A percentile compares a stretch with the other conserved stretches of the same genome.
These are phyloP conservation scores for Trichoderma sp. DNA, from an alignment of 2,329 filamentous ascomycete species.

Conservation along the genomic window DNA sequence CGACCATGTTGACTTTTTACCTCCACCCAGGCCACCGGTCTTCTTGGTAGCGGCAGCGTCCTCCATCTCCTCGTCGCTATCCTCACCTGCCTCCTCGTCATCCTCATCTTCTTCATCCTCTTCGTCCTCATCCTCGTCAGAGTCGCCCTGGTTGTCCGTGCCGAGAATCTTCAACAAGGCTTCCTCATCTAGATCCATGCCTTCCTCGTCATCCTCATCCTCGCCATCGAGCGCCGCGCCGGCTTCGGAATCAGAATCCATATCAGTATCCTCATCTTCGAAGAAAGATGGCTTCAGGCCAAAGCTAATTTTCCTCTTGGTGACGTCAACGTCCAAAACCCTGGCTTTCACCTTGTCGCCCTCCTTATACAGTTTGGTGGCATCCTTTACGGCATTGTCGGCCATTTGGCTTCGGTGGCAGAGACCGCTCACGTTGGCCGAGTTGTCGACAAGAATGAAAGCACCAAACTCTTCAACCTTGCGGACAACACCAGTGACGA, in stretches of 20 bases:
- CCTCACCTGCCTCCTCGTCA: constrained; percentile 41
- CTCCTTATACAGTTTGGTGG: constrained; percentile 83
- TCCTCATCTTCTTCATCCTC: constrained; percentile 37
- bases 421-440: constrained; percentile 84
- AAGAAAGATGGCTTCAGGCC: constrained; percentile 94
- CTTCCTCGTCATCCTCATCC: constrained; percentile 46
- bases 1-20: constrained; percentile 87
- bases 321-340: constrained; percentile 72
- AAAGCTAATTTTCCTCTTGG: constrained; percentile 79
- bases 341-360: constrained; percentile 93
- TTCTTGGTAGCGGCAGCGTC: constrained; percentile 39
- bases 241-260: constrained; percentile 47
- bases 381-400: constrained; percentile 75
- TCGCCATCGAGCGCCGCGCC: constrained; percentile 47
- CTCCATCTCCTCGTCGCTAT: constrained; percentile 38
- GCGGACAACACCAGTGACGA: constrained; percentile 84
- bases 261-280: constrained; percentile 56
- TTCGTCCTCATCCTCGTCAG: constrained; percentile 33
- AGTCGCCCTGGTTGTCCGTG: constrained; percentile 45
- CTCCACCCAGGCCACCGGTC: constrained; percentile 41
- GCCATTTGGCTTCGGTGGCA: constrained; percentile 94
- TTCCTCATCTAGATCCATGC: constrained; percentile 48
- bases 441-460: constrained; percentile 87
- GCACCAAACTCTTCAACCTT: constrained; percentile 95
- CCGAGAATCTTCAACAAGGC: constrained; percentile 45